Base-by-base conservation (phyloP, 2,329 filamentous ascomycete genomes). In the Metarhizium sp. region DNA sequence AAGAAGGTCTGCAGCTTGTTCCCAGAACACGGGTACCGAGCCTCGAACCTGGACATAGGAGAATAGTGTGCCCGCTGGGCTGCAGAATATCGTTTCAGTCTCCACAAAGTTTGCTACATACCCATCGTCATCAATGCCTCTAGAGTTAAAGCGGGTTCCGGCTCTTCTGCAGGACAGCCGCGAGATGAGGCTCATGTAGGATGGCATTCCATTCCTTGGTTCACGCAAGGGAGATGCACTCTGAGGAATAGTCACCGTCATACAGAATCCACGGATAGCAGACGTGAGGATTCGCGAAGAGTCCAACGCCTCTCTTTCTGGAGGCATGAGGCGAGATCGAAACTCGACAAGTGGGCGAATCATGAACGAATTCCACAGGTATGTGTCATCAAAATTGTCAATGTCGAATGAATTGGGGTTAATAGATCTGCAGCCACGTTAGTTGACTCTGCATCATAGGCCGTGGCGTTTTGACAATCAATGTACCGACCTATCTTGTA, bases 61-160 rank as follows among this genome's bases (percentile, higher is more conserved):
- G 68, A 97, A 97, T 55, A 90, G 84, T 6, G 90, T 74, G 3
- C 83, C 82, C 1, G 84, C 82, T 1, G 88, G 88, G 62, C 86
- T 87, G 87, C 89, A 96, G 66, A 95, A 92, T 45, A 92, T 84
- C 0, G 91, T 95, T 72, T 99, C 94, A 0, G 91, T 94, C 71
- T 99, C 94, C n/a, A 97, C 94, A 71, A 96, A 99, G 70, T 99
- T 99, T 58, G 94, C 92, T 32, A 97, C 94, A 64, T 97, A 90
- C 14, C 94, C 94, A 66, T 97, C 91, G 67, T 99, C 94, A 66
- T 99, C 94, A 60, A 99, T 96, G 43, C 94, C 94, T 62, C 94
- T 82, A n/a, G 92, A 87, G 69, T 97, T 97, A 77, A 97, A 99
- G 45, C 94, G 82, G 16, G 94, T 99, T 25, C 94, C 94, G 18